Evolutionary conservation across 2,329 filamentous ascomycete species (phyloP), one percentile per base, ranked within the genome.

Genomic region (Xylariaceae sp.): DNA sequence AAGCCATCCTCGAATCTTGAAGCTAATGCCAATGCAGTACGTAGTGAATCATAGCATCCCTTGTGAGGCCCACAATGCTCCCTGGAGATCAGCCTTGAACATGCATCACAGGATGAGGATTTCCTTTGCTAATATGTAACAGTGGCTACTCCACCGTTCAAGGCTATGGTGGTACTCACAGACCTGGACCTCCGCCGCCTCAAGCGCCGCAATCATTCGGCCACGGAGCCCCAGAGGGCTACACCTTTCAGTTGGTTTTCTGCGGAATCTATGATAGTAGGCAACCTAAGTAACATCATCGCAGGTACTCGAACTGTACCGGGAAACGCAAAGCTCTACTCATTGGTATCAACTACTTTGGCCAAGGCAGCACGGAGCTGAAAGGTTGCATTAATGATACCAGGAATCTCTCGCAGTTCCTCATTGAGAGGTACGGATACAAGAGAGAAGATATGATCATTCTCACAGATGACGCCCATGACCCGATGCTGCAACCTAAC

Each of bases 261-360:
- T n/a, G n/a, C n/a, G n/a, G n/a, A n/a, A n/a, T n/a, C n/a, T n/a
- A n/a, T n/a, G n/a, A n/a, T n/a, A n/a, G n/a, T n/a, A n/a, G n/a
- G n/a, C n/a, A n/a, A n/a, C n/a, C n/a, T n/a, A n/a, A n/a, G n/a
- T n/a, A n/a, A n/a, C n/a, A n/a, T n/a, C n/a, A n/a, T n/a, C n/a
- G n/a, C n/a, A n/a, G n/a, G n/a, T 89, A 89, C 73, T 87, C 83
- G 49, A 82, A 84, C 64, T 90, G 87, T 66, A 85, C 82, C 6
- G 87, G 87, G 45, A 79, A 78, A 56, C 77, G 86, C 62, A 89
- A 89, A 72, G 87, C 87, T 7, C 71, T 90, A 48, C 71, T 90
- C 48, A 88, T 90, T 55, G 87, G 87, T 45, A 89, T 90, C 75
- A 90, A 90, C 75, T 90, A 90, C 73, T 86, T 89, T 60, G 82